Percentiles rank a stretch among this genome's conserved stretches.
Evolutionary conservation across 1,284 basidiomycete genomes (phyloP).

Genomic region (Rhodotorula sp.): DNA sequence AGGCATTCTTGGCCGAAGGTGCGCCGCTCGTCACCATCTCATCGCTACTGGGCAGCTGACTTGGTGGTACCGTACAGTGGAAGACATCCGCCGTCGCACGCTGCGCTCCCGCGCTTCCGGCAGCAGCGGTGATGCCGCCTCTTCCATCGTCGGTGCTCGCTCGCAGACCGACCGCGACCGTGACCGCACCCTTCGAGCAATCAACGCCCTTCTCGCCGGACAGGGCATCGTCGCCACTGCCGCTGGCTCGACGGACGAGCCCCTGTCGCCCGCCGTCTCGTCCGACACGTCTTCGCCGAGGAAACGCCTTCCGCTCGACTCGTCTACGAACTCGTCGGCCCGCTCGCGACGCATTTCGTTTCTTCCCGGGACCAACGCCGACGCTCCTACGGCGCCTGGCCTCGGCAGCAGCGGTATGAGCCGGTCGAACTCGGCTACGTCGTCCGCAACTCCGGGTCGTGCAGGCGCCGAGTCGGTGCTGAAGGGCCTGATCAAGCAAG

Average conservation of each 20-base stretch:
- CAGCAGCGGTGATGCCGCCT: slow-evolving; percentile 17
- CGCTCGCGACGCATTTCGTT: slow-evolving; percentile 14
- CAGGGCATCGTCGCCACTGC: slow-evolving; percentile 26
- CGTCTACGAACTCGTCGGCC: background rate
- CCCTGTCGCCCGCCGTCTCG: background rate
- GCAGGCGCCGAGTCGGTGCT: background rate
- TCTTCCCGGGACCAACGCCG: slow-evolving; percentile 5
- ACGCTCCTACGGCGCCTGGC: background rate
- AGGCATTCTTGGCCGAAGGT: slow-evolving; percentile 25
- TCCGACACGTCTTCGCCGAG: slow-evolving; percentile 9
- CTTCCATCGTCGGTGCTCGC: background rate
- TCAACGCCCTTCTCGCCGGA: slow-evolving; percentile 31
- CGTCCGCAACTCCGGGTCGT: background rate
- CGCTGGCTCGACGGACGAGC: background rate
- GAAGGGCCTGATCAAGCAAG: background rate
- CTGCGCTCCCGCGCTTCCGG: slow-evolving; percentile 20
- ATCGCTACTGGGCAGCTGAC: background rate
- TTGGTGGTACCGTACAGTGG: background rate
- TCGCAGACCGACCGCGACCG: slow-evolving; percentile 13
- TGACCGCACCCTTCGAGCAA: slow-evolving; percentile 32
- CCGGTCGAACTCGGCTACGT: slow-evolving; percentile 4
- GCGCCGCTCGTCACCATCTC: background rate
- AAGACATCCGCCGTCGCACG: slow-evolving; percentile 9
- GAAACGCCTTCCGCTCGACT: slow-evolving; percentile 13
- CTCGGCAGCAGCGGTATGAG: slow-evolving; percentile 2